These are phyloP conservation scores for Ceratorhiza oryzae-sativae DNA, from an alignment of 1,284 basidiomycete genomes.

Conservation along the genomic window DNA sequence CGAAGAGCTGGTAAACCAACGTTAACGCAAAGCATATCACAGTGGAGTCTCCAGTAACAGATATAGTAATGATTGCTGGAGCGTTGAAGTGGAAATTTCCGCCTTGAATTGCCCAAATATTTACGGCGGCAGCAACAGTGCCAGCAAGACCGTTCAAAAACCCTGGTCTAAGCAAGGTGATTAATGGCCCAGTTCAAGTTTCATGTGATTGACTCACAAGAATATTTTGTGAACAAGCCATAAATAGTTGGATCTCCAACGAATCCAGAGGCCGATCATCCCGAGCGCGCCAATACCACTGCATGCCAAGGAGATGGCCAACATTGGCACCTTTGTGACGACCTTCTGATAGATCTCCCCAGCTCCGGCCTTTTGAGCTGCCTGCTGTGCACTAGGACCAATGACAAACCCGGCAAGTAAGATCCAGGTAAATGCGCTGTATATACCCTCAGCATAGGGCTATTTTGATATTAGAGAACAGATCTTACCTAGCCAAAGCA, in stretches of 20 bases:
- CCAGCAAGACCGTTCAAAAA: slow-evolving; percentile 21
- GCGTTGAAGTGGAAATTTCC: slow-evolving; percentile 17
- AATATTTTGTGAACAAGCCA: slow-evolving; percentile 31
- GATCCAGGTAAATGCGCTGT: slow-evolving; percentile 18
- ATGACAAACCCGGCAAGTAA: slow-evolving; percentile 25
- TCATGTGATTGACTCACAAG: not conserved
- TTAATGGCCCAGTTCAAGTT: not conserved
- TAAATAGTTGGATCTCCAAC: slow-evolving; percentile 11
- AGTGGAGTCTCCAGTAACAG: not conserved
- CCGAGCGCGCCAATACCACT: slow-evolving; percentile 10
- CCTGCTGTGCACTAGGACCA: slow-evolving; percentile 10
- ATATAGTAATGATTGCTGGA: slow-evolving; percentile 1
- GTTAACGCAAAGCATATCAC: slow-evolving; percentile 9
- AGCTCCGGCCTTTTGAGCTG: not conserved
- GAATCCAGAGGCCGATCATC: slow-evolving; percentile 15
- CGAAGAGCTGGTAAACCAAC: not conserved
- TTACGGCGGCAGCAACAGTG: slow-evolving; percentile 2
- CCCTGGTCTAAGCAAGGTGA: not conserved
- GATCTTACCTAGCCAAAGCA: slow-evolving; percentile 8
- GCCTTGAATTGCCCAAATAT: slow-evolving; percentile 31
- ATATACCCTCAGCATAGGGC: not conserved
- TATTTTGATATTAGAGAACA: not conserved
- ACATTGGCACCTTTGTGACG: slow-evolving; percentile 9
- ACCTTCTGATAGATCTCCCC: not conserved
- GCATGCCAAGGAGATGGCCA: slow-evolving; percentile 9